phyloP scores from a whole-genome alignment of 768 basidiomycete genomes.

The Tulasnella sp. region DNA sequence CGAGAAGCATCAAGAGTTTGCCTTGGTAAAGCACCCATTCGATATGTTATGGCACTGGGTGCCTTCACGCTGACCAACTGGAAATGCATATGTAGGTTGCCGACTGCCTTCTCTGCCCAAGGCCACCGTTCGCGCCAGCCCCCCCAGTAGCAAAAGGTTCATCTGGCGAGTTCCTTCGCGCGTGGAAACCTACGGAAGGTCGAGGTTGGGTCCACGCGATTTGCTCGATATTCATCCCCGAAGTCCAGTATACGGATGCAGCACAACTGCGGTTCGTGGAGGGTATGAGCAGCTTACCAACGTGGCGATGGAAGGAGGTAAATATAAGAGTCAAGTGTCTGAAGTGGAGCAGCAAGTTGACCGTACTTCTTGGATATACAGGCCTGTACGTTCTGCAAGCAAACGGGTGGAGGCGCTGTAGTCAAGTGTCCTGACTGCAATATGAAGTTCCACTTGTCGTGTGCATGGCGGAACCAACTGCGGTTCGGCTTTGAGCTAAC shows the following conservation, averaged over 20 bases:
- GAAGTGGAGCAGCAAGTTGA: background rate
- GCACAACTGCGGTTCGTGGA: conserved; percentile 66
- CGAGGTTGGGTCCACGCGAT: conserved; percentile 87
- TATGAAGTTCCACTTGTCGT: conserved; percentile 74
- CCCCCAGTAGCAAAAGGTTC: conserved; percentile 4
- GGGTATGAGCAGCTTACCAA: conserved; percentile 46
- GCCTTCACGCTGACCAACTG: background rate
- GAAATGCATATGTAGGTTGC: conserved; percentile 41
- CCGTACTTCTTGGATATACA: conserved; percentile 25
- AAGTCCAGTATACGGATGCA: conserved; percentile 73
- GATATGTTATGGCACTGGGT: too few relatives aligned
- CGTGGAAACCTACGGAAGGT: conserved; percentile 84
- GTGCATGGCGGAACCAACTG: conserved; percentile 77
- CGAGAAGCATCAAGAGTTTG: conserved; percentile 67
- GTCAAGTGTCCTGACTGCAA: conserved; percentile 75
- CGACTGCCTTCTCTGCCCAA: conserved; percentile 80
- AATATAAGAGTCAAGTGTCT: background rate
- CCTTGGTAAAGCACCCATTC: conserved; percentile 42
- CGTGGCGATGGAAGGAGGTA: conserved; percentile 13
- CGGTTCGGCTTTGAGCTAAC: conserved; percentile 91
- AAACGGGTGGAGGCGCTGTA: conserved; percentile 57
- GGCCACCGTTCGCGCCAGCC: conserved; percentile 21
- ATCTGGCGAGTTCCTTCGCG: conserved; percentile 44
- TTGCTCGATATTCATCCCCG: conserved; percentile 79
- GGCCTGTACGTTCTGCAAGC: conserved; percentile 67